Base-by-base conservation (phyloP, 768 basidiomycete genomes). In the Cystofilobasidium bisporidii region DNA sequence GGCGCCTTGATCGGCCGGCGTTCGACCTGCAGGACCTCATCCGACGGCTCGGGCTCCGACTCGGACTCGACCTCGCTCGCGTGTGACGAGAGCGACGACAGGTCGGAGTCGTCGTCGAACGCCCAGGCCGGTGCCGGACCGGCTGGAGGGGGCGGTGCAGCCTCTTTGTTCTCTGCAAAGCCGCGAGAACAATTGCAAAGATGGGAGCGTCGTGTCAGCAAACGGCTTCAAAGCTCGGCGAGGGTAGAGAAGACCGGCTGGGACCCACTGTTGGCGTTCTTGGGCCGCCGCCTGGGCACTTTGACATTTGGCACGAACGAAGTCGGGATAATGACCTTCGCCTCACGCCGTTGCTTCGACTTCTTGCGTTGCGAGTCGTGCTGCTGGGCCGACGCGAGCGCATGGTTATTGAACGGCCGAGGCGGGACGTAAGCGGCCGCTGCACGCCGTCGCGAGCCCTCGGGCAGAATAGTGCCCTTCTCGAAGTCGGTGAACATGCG, bases 401-500 rank as follows among this genome's bases (percentile, higher is more conserved):
- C 64, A 17, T 38, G 47, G 40, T 65, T 84, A 83, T 14, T 84
- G 82, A 40, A 81, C 82, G 36, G 79, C 70, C 4, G 74, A 72
- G n/a, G 75, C 76, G 45, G 80, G 78, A 30, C 87, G 79, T 45
- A 50, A 2, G 45, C 36, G n/a, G 60, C 40, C 50, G n/a, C 41
- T 26, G 84, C 84, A 36, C 85, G 82, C 38, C 91, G 81, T 71
- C 84, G 82, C 61, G 84, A 82, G 40, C 87, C 88, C 2, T 84
- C 80, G 28, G 89, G 88, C 18, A 93, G 77, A 11, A 94, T 89
- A 91, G 90, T 93, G 0, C 91, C 91, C 28, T 81, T 80, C 67
- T 96, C 86, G 78, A 94, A 94, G 78, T 86, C 77, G 73, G 80
- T 83, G 80, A 94, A 96, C 24, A 86, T 86, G 50, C 82, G 82